Base-by-base conservation (phyloP, 108 stramenopile genomes). In the Cyclotella kingstonii region DNA sequence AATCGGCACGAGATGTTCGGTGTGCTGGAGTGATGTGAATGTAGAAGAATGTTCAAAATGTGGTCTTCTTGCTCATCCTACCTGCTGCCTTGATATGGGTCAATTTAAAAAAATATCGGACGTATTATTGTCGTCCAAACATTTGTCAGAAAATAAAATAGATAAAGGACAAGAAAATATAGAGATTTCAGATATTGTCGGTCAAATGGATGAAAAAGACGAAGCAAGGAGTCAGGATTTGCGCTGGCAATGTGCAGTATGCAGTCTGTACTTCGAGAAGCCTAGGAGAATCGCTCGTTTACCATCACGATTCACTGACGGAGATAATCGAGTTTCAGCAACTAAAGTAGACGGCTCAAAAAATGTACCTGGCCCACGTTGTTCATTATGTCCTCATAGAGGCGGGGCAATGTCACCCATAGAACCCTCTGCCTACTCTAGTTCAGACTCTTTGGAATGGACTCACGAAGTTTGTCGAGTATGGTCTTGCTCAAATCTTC, bases 391-490 rank as follows among this genome's bases (percentile, higher is more conserved):
- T 51, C 82, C 73, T 9, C 79, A 76, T 51, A 60, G 69, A 35
- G 87, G 87, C 17, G 87, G 87, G 18, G 82, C 87, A 5, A 85
- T 85, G 89, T 81, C 82, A 26, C 51, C 27, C 33, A 21, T 73
- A 39, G 38, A 54, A 58, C 28, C 31, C 47, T 26, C 5, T 5
- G 30, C 44, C 6, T 72, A 58, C 30, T 53, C 61, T 17, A 51
- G 26, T 5, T 26, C 22, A 8, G 11, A 52, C 14, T 5, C 36
- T 53, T 30, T 17, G 9, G 38, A 36, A 33, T 89, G 83, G 84
- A 69, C 63, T 21, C 88, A 89, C 47, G 85, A 89, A 49, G 71
- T 81, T 54, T 90, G 89, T 25, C 66, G 85, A 23, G 55, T 84
- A 21, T 90, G 89, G 89, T 45, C 66, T 22, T 51, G 62, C 47